Evolutionary conservation across 2,329 filamentous ascomycete species (phyloP).

Genomic region (Cercospora sesami): DNA sequence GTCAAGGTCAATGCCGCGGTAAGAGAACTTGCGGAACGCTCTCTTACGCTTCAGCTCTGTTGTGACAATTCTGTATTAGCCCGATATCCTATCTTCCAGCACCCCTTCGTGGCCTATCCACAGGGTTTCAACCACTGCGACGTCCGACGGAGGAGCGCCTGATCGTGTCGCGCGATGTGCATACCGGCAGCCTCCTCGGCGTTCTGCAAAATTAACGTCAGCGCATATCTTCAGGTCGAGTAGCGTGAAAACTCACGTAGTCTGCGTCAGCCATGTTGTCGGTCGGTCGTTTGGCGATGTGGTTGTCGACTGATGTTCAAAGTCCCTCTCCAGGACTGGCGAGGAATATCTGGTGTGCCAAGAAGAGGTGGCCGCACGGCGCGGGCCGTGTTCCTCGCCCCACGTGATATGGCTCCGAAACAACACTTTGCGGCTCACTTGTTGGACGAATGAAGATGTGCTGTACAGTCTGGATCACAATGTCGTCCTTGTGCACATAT

Average conservation of each 20-base stretch:
- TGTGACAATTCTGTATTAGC: conserved; percentile 36
- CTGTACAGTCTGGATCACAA: background rate
- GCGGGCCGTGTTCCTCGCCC: background rate
- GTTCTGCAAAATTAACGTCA: conserved; percentile 61
- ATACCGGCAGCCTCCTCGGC: conserved; percentile 89
- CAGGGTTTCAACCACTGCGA: conserved; percentile 42
- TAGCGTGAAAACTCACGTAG: conserved; percentile 68
- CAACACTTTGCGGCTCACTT: background rate
- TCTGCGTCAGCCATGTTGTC: conserved; percentile 77
- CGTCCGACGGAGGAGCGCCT: conserved; percentile 31
- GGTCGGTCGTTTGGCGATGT: conserved; percentile 43
- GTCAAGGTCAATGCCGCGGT: conserved; percentile 99
- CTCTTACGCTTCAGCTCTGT: conserved; percentile 98
- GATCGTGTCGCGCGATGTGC: conserved; percentile 35
- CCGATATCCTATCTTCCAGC: conserved; percentile 41
- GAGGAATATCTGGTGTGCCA: conserved; percentile 10
- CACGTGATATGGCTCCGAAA: background rate
- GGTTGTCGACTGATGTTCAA: conserved; percentile 30
- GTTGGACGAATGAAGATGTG: background rate
- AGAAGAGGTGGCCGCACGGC: background rate
- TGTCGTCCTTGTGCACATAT: background rate
- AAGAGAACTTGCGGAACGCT: conserved; percentile 99
- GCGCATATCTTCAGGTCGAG: conserved; percentile 16
- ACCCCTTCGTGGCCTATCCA: conserved; percentile 45
- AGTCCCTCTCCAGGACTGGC: background rate